A percentile compares a stretch with the other conserved stretches of the same genome.
Conservation (phyloP, 2,329 filamentous ascomycete species). For the Aspergillus amoenus region DNA sequence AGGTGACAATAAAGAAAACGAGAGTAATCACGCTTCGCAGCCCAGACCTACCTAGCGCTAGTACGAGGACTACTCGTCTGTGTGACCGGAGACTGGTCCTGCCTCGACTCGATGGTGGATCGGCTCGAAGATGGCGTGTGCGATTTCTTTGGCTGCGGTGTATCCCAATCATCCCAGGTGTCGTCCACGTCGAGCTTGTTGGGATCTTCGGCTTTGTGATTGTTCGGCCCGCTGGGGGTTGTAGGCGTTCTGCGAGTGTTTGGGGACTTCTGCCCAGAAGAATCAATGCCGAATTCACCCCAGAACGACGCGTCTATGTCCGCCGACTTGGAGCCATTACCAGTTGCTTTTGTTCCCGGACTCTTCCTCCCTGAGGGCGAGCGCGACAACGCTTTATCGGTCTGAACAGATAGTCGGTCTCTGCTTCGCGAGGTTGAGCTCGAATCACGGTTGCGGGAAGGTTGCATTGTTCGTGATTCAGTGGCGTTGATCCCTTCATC, state of each 20-base stretch:
- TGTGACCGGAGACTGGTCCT: constrained; percentile 45
- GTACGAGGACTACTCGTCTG: constrained; percentile 53
- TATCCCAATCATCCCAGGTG: constrained; percentile 58
- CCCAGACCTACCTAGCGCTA: constrained; percentile 50
- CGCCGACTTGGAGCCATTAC: constrained; percentile 43
- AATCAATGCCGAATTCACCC: constrained; percentile 53
- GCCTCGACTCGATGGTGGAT: constrained; percentile 52
- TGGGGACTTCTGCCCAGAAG: constrained; percentile 42
- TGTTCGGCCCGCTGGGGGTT: constrained; percentile 37
- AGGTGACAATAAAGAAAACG: background rate
- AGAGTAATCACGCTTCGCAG: constrained; percentile 11
- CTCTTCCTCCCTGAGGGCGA: constrained; percentile 31
- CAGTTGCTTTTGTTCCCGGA: constrained; percentile 33
- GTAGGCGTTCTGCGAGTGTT: constrained; percentile 29
- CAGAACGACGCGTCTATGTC: constrained; percentile 49
- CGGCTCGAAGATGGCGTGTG: constrained; percentile 47
- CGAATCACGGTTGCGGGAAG: constrained; percentile 32
- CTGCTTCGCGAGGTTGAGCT: constrained; percentile 32
- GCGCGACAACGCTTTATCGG: constrained; percentile 27
- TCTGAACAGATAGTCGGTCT: constrained; percentile 30
- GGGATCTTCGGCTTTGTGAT: constrained; percentile 31
- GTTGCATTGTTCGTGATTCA: constrained; percentile 36
- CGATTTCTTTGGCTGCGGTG: constrained; percentile 42
- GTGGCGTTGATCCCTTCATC: constrained; percentile 76
- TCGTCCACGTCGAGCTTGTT: constrained; percentile 47